Percentiles rank a stretch among this genome's conserved stretches.
These are phyloP conservation scores for Yarrowia osloensis DNA, from an alignment of 805 yeast species.

Conservation along the genomic window DNA sequence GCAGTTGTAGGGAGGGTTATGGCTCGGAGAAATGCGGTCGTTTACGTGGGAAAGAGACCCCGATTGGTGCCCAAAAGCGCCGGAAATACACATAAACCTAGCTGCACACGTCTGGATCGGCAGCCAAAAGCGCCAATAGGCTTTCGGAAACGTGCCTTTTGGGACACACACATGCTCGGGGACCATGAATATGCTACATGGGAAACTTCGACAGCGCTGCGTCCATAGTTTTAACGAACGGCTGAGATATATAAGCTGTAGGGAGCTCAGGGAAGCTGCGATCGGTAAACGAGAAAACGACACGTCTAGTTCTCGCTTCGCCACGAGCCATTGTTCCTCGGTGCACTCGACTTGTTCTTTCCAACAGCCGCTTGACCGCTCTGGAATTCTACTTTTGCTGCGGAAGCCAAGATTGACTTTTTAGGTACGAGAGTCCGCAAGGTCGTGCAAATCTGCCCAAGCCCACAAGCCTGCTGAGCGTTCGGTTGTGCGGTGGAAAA, in stretches of 20 bases:
- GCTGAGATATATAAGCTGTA: background rate
- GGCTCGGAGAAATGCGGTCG: background rate
- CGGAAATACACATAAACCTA: slow-evolving; percentile 2
- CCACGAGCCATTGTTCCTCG: background rate
- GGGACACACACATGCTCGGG: background rate
- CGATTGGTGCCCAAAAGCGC: background rate
- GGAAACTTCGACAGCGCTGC: background rate
- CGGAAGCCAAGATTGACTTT: slow-evolving; percentile 3
- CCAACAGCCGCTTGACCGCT: slow-evolving; percentile 9
- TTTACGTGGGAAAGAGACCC: background rate
- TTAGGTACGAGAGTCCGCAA: slow-evolving; percentile 20
- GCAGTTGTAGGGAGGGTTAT: background rate
- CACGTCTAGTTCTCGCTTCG: background rate
- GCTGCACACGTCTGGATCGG: background rate
- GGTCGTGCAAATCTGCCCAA: slow-evolving; percentile 8
- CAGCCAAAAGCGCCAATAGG: background rate
- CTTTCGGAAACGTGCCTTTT: slow-evolving; percentile 14
- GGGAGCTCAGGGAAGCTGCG: too few species aligned
- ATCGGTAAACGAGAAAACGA: too few species aligned
- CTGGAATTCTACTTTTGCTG: slow-evolving; percentile 8
- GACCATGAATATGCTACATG: background rate
- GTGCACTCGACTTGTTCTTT: background rate
- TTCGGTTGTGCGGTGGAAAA: background rate
- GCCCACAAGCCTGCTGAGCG: background rate
- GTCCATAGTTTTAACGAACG: background rate